Base-by-base conservation (phyloP, 768 basidiomycete genomes). In the Tricholoma terreum region DNA sequence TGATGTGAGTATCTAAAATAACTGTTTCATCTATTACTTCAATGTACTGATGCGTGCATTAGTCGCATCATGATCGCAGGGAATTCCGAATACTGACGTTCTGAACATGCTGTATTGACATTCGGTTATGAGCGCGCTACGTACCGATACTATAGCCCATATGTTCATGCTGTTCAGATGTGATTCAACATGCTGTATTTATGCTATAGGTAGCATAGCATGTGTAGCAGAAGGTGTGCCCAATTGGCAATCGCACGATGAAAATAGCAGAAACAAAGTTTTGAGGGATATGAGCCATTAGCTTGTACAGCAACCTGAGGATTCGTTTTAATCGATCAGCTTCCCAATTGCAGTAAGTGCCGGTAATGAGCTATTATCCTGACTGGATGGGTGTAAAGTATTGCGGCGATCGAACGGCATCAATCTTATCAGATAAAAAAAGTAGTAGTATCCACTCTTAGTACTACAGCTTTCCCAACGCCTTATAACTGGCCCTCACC, bases 1-100 rank as follows among this genome's bases (percentile, higher is more conserved):
- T 36, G 75, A 81, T 63, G 78, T 81, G 67, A 65, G 76, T 67
- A 35, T 49, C 14, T 38, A 51, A 11, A 61, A 19, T 55, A 36
- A 31, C 35, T 49, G 2, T 53, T 5, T n/a, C n/a, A n/a, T n/a
- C n/a, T n/a, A n/a, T 31, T 43, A 4, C 12, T 59, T 50, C n/a
- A n/a, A 55, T 33, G 50, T 56, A 9, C 35, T 59, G 19, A 52
- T 59, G 10, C 46, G 21, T 30, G 17, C 21, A 46, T 35, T 52
- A 15, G 58, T 40, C 46, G 35, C 57, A 63, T 59, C 45, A 36
- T 12, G 57, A 60, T 27, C 61, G 56, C 42, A 60, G 59, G 50
- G 63, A 67, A 57, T 75, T 69, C 50, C 66, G 65, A 19, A 63
- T 73, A 36, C 61, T 73, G 30, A 67, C 71, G 43, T 72, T 75